Evolutionary conservation across 345 rosid genomes (phyloP).

Genomic region (Acer negundo): DNA sequence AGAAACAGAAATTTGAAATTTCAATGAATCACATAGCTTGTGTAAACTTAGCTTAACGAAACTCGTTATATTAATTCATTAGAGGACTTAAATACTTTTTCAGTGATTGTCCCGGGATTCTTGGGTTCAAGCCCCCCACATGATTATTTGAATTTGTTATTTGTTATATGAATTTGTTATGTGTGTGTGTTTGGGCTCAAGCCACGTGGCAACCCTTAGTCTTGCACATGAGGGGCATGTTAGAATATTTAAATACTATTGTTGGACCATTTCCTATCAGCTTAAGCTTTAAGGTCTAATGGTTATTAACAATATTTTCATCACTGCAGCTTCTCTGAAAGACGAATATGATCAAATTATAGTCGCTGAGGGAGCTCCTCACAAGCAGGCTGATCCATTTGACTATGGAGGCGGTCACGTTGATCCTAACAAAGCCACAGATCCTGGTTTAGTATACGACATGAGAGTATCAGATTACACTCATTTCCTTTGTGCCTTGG

Average conservation of each 20-base stretch:
- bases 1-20: background rate
- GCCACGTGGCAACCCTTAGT: too few species aligned
- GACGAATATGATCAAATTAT: conserved; percentile 49
- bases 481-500: conserved; percentile 58
- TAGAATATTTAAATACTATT: too few species aligned
- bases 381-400: conserved; percentile 61
- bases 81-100: too few species aligned
- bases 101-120: too few species aligned
- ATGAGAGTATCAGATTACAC: conserved; percentile 44
- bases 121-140: too few species aligned
- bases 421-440: conserved; percentile 48
- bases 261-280: too few species aligned
- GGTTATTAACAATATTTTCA: background rate
- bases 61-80: too few species aligned
- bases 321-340: conserved; percentile 43
- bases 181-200: too few species aligned
- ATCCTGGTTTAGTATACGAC: conserved; percentile 68
- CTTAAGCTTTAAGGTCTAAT: too few species aligned
- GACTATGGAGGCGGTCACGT: conserved; percentile 74
- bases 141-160: too few species aligned
- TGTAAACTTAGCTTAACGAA: background rate
- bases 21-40: background rate
- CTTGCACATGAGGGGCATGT: too few species aligned
- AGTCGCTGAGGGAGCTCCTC: conserved; percentile 57
- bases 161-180: too few species aligned